These are phyloP conservation scores for Mrakia frigida DNA, from an alignment of 768 basidiomycete genomes.

Conservation along the genomic window DNA sequence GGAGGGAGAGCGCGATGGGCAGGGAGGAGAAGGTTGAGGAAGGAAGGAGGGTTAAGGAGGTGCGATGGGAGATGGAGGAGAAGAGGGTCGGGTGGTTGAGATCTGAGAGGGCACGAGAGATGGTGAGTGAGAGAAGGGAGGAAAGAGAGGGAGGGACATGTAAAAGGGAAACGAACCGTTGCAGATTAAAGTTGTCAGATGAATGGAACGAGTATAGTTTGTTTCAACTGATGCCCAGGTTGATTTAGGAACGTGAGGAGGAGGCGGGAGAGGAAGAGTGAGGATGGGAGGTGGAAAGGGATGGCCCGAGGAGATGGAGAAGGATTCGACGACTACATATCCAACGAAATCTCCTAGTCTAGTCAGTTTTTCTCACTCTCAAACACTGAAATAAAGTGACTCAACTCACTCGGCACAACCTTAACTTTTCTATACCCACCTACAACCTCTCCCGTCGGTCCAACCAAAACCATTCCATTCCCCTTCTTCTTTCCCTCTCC, in stretches of 20 bases:
- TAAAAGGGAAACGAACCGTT: conserved; percentile 8
- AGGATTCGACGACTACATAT: conserved; percentile 30
- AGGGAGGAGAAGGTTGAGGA: conserved; percentile 4
- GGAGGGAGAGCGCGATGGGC: conserved; percentile 1
- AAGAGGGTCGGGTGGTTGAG: conserved; percentile 15
- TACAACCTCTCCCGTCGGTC: background rate
- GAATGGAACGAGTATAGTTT: background rate
- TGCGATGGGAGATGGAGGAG: background rate
- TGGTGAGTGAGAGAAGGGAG: background rate
- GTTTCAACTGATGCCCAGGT: conserved; percentile 1
- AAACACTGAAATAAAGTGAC: no score
- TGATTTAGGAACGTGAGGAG: background rate
- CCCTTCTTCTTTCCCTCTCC: background rate
- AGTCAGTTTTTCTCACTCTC: no score
- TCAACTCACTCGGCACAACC: conserved; percentile 12
- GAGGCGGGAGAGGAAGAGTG: background rate
- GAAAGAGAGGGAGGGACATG: background rate
- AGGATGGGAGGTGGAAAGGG: background rate
- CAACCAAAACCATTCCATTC: conserved; percentile 18
- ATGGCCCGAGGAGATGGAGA: conserved; percentile 6
- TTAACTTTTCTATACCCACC: conserved; percentile 16
- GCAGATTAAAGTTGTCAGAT: conserved; percentile 17
- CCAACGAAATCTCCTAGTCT: no score
- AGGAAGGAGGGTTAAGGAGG: conserved; percentile 10
- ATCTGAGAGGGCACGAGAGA: background rate